Evolutionary conservation across 441 rosid species (phyloP).

Genomic region (Metrosideros polymorpha): DNA sequence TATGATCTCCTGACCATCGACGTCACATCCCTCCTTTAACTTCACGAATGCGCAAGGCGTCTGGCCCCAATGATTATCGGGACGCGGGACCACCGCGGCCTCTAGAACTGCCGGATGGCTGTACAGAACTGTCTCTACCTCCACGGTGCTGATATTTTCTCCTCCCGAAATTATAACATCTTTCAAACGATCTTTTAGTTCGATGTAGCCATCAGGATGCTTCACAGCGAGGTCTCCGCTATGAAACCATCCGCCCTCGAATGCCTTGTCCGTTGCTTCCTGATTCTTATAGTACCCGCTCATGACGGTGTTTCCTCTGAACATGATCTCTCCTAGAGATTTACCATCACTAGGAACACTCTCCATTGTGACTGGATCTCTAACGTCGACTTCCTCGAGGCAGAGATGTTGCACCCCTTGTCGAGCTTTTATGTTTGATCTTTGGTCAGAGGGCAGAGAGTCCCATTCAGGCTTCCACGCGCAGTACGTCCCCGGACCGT

Average conservation of each 20-base stretch:
- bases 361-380: conserved; percentile 44
- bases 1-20: conserved; percentile 36
- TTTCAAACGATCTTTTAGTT: conserved; percentile 50
- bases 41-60: conserved; percentile 74
- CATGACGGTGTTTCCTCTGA: conserved; percentile 68
- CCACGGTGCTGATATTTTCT: conserved; percentile 60
- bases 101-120: conserved; percentile 48
- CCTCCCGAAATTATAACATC: conserved; percentile 66
- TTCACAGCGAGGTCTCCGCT: conserved; percentile 59
- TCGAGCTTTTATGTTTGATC: conserved; percentile 37
- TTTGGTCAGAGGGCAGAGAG: conserved; percentile 30
- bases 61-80: conserved; percentile 73
- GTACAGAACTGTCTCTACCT: conserved; percentile 47
- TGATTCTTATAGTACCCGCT: conserved; percentile 47
- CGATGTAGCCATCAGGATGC: conserved; percentile 53
- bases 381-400: conserved; percentile 44
- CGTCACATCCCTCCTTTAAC: conserved; percentile 35
- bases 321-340: conserved; percentile 63
- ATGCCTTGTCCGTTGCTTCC: conserved; percentile 46
- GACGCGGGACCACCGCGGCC: conserved; percentile 60
- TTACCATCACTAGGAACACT: conserved; percentile 44
- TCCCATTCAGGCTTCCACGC: conserved; percentile 71
- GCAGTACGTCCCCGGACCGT: conserved; percentile 58
- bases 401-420: conserved; percentile 61
- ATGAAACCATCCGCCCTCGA: conserved; percentile 53